Evolutionary conservation across 1,139 yeast species (phyloP), one percentile per base, ranked within the genome.

Genomic region (Candida neerlandica): DNA sequence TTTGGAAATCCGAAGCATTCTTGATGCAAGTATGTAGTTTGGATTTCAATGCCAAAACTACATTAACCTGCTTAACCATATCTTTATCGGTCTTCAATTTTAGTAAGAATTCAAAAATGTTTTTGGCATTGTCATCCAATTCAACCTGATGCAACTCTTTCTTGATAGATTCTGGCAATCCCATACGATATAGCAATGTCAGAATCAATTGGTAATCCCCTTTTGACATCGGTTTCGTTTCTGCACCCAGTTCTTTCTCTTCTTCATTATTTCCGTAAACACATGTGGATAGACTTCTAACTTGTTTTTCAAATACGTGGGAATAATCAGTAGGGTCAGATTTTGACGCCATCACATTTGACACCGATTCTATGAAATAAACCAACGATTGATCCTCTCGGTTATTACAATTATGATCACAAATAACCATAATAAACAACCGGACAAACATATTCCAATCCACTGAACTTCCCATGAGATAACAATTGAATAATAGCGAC

Each of bases 361-460:
- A 48, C 4, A 48, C 45, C 9, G 47, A 15, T 6, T 42, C 14
- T 2, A 55, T 48, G 37, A 58, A 59, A 16, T 52, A 43, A 16
- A 41, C 23, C 16, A 61, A 39, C 0, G 49, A 44, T 2, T 34
- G 15, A 43, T 52, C 53, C 23, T 53, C 52, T 27, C 51, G 30
- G 42, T 48, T 49, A 15, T 54, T 49, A 5, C 53, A 51, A 49
- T 63, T 62, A 32, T 55, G 55, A 51, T 63, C 67, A 40, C 60
- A 54, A 5, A 62, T 41, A 1, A 58, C 46, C 6, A 48, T 49
- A 10, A 59, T 46, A 33, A 58, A 59, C 4, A 53, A 19, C 32
- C 43, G 38, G 30, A 46, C 16, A 38, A 42, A n/a, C 6, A 4
- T 10, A 4, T 10, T 26, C 21, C 32, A 33, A 18, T 44, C 41